These are phyloP conservation scores for Colletotrichum paranaense DNA, from an alignment of 2,329 filamentous ascomycete genomes.

Conservation along the genomic window DNA sequence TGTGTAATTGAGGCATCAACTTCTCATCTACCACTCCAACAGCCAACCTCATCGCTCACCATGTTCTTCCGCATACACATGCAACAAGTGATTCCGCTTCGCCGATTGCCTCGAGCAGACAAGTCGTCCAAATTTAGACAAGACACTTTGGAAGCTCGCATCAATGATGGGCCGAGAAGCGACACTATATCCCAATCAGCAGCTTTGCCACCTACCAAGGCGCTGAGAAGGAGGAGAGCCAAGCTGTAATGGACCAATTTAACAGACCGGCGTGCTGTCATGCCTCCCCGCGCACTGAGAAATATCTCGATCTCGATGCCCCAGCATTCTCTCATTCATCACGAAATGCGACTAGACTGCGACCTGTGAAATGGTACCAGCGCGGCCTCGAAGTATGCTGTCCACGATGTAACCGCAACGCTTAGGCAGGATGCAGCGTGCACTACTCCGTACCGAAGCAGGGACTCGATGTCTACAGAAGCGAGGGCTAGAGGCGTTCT, in stretches of 20 bases:
- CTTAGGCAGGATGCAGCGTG: slow-evolving; percentile 38
- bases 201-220: neutral
- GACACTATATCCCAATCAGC: neutral
- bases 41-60: neutral
- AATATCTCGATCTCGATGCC: neutral
- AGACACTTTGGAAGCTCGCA: neutral
- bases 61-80: neutral
- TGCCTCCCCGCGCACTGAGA: neutral
- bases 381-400: neutral
- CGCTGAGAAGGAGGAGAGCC: neutral
- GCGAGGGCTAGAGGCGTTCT: neutral
- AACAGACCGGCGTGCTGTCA: neutral
- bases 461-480: neutral
- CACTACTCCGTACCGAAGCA: no score
- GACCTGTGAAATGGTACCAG: neutral
- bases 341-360: neutral
- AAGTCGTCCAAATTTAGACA: no score
- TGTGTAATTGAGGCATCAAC: neutral
- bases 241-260: neutral
- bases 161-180: neutral
- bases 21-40: neutral
- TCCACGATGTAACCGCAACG: slow-evolving; percentile 20
- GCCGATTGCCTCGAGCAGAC: neutral
- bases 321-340: neutral
- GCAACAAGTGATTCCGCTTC: neutral